Evolutionary conservation across 2,329 filamentous ascomycete genomes (phyloP).

Genomic region (Sporothrix mexicana): DNA sequence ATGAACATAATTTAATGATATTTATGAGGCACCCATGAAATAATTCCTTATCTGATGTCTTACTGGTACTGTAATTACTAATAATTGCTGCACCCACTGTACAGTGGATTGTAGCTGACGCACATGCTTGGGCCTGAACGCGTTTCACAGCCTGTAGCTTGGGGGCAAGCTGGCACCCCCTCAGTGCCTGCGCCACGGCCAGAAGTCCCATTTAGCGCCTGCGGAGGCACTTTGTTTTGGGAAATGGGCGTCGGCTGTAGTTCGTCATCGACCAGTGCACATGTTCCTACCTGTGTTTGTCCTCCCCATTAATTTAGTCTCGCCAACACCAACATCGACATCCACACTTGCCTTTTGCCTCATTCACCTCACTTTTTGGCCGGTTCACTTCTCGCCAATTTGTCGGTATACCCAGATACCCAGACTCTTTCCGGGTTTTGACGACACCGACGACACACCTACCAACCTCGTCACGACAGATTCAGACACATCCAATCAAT

Average conservation of each 20-base stretch:
- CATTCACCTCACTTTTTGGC: neutral
- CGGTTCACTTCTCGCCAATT: neutral
- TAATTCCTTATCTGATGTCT: neutral
- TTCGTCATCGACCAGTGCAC: conserved; percentile 18
- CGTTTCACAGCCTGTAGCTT: conserved; percentile 14
- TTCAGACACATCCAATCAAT: neutral
- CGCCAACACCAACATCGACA: neutral
- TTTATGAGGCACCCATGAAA: neutral
- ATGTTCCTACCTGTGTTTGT: conserved; percentile 1
- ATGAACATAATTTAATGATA: conserved; percentile 6
- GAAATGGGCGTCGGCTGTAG: neutral
- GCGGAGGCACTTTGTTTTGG: neutral
- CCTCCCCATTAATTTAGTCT: neutral
- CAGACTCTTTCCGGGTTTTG: neutral
- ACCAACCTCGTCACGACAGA: neutral
- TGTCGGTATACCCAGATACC: neutral
- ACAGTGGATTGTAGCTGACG: neutral
- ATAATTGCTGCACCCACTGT: neutral
- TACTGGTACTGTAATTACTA: neutral
- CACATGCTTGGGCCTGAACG: conserved; percentile 3
- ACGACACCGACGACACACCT: neutral
- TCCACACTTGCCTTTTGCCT: neutral
- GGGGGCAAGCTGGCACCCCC: neutral
- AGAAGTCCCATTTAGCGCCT: neutral
- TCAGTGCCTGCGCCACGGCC: conserved; percentile 11